Conservation (phyloP, 2,329 filamentous ascomycete genomes). For the Venturia pyrina region DNA sequence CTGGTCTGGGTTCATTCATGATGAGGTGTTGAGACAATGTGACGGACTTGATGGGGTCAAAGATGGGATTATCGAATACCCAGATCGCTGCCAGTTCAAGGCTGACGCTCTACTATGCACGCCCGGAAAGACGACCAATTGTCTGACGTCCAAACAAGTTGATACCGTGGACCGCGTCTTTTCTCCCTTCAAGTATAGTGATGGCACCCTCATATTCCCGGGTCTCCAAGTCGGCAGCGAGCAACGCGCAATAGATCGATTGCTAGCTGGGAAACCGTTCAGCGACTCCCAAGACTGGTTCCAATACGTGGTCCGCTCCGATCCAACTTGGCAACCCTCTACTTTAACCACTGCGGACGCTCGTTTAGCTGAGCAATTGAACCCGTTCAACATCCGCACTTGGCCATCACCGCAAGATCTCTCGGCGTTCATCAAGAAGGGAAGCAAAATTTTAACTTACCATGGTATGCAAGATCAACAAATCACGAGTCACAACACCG, state of each 20-base stretch:
- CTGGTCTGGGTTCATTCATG: constrained; percentile 33
- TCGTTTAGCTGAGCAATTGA: background rate
- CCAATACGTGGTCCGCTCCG: constrained; percentile 6
- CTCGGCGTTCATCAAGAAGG: background rate
- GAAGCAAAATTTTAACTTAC: constrained; percentile 10
- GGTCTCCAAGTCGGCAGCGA: constrained; percentile 15
- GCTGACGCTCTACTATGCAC: constrained; percentile 72
- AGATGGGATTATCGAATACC: constrained; percentile 40
- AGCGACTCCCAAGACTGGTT: constrained; percentile 11
- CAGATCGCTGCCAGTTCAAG: constrained; percentile 33
- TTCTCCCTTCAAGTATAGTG: background rate
- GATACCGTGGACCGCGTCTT: constrained; percentile 2
- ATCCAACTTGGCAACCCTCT: constrained; percentile 5
- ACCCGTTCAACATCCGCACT: constrained; percentile 12
- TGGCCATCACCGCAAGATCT: constrained; percentile 7
- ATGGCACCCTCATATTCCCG: constrained; percentile 12
- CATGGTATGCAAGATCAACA: constrained; percentile 12
- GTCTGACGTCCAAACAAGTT: constrained; percentile 4
- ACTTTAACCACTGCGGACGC: constrained; percentile 3
- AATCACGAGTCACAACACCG: constrained; percentile 9
- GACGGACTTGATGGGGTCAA: constrained; percentile 38
- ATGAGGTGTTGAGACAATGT: constrained; percentile 38
- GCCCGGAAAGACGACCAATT: constrained; percentile 59
- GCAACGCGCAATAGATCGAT: constrained; percentile 6
- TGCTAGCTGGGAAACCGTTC: constrained; percentile 10